phyloP scores from a whole-genome alignment of 2,329 filamentous ascomycete species.

The Cladosporium colombiae region DNA sequence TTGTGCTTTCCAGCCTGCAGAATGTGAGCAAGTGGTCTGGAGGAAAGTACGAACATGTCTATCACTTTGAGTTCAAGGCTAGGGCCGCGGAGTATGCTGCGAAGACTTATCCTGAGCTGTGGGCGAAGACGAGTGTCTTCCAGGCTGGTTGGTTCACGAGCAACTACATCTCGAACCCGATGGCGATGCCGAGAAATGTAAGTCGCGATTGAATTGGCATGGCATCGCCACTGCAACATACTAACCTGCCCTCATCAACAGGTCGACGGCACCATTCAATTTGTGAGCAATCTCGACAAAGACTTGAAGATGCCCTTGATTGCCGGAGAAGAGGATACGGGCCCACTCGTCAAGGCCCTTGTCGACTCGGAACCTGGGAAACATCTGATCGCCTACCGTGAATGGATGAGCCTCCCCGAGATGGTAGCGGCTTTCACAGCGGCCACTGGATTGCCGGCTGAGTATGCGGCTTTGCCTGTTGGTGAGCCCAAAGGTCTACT shows the following conservation, averaged over 20 bases:
- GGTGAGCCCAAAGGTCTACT: not conserved
- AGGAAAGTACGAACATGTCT: slow-evolving; percentile 3
- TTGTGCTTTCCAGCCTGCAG: slow-evolving; percentile 3
- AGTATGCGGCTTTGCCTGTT: not conserved
- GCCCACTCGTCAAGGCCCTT: not conserved
- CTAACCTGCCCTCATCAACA: not conserved
- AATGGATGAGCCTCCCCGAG: not conserved
- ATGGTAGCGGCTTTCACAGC: not conserved
- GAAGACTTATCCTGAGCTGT: not conserved
- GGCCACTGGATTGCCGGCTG: not conserved
- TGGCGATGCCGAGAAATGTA: not conserved
- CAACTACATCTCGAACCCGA: not conserved
- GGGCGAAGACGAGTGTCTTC: slow-evolving; percentile 1
- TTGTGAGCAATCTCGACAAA: not conserved
- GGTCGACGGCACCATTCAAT: not conserved
- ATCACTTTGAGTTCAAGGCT: slow-evolving; percentile 8
- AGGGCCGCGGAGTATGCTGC: not conserved
- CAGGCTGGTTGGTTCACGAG: not conserved
- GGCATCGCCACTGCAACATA: not conserved
- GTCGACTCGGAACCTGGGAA: not conserved
- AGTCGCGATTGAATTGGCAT: not conserved
- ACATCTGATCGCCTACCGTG: not conserved
- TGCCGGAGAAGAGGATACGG: not conserved
- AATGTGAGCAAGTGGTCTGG: not conserved
- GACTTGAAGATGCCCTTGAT: not conserved